Base-by-base conservation (phyloP, 345 rosid species). In the Pistacia atlantica region DNA sequence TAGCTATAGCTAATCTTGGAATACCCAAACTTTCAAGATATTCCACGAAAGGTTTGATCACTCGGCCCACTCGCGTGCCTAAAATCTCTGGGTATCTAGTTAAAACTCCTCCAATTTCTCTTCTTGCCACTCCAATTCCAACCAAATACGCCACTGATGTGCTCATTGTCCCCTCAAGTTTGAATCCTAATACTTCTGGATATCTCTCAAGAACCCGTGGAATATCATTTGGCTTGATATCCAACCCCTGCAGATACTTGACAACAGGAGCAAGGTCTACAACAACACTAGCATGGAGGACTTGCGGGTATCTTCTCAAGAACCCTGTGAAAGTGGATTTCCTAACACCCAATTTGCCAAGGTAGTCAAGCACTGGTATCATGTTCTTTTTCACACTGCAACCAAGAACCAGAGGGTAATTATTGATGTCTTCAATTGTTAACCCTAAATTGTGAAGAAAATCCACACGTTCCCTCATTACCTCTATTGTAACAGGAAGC, bases 351-450 rank as follows among this genome's bases (percentile, higher is more conserved):
- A 95, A 81, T 78, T 89, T 95, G 70, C 98, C 98, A 51, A 95
- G 91, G 74, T 92, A 95, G 80, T 95, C 98, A 52, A 95, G 83
- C 71, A 92, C 98, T 0, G 98, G 98, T 74, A 92, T 84, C 98
- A 95, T 92, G 78, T 92, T 95, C 90, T 92, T 95, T 86, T 92
- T 95, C 80, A 95, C 98, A 61, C 98, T 95, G 81, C 98, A 95
- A 45, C 97, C 98, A 46, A 95, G 98, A 77, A 92, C 91, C 70
- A 95, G 92, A 10, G 98, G 97, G 77, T 95, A 95, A 79, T 88
- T 91, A 74, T 92, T 91, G 52, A 95, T 87, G 79, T 95, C 97
- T 72, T 91, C 97, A 33, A 95, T 80, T 8, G 92, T 89, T 55
- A 95, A 90, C 60, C 98, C 97, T 48, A 94, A 55, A 20, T 80